These are phyloP conservation scores for Besnoitia besnoiti DNA, from an alignment of 169 alveolate genomes.

Conservation along the genomic window DNA sequence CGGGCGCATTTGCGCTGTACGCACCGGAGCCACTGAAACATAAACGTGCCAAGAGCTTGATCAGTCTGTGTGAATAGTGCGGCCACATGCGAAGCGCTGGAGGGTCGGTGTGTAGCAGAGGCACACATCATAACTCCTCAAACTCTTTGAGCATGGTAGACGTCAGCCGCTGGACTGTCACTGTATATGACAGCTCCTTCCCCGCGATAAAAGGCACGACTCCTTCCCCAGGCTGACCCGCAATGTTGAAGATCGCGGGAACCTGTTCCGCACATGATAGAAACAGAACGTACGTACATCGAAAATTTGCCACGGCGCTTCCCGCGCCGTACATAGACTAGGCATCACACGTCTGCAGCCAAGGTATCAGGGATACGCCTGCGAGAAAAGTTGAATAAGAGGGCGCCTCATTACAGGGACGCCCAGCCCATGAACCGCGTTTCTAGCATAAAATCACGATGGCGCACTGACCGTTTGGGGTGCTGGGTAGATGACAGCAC, in stretches of 20 bases:
- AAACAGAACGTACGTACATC: neutral
- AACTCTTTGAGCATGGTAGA: neutral
- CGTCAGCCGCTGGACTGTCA: neutral
- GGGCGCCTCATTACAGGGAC: too few relatives aligned
- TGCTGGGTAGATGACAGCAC: constrained; percentile 51
- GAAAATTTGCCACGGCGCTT: neutral
- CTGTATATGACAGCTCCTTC: constrained; percentile 29
- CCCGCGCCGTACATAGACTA: too few relatives aligned
- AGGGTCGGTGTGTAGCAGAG: too few relatives aligned
- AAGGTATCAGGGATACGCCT: too few relatives aligned
- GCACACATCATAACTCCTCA: neutral
- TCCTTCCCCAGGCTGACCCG: constrained; percentile 16
- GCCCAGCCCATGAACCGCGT: too few relatives aligned
- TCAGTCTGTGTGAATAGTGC: too few relatives aligned
- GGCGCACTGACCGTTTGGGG: constrained; percentile 37
- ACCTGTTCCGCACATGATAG: constrained; percentile 37
- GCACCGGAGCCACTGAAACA: too few relatives aligned
- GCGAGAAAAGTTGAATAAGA: too few relatives aligned
- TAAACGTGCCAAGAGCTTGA: too few relatives aligned
- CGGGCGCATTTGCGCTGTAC: too few relatives aligned
- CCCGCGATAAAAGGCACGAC: constrained; percentile 60
- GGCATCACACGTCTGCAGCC: too few relatives aligned
- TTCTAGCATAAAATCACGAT: neutral
- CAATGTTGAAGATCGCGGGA: constrained; percentile 11
- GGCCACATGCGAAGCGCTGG: too few relatives aligned